Percentiles rank a stretch among this genome's conserved stretches.
phyloP scores from a whole-genome alignment of 2,329 filamentous ascomycete species.

The Amauroascus niger region DNA sequence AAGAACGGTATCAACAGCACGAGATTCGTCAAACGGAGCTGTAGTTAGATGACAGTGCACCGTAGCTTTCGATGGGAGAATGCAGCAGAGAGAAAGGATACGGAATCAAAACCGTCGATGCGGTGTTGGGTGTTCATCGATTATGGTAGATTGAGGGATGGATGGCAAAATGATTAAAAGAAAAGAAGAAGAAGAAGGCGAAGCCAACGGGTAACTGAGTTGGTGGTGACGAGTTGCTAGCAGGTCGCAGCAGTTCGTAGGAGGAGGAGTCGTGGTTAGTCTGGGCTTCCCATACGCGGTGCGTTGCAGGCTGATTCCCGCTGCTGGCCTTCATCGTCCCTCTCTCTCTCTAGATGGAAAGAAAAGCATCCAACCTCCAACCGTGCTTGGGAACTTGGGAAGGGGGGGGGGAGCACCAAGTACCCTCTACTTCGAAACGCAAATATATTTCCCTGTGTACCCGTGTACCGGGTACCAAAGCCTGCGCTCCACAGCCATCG shows the following conservation, averaged over 20 bases:
- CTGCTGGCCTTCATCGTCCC: background rate
- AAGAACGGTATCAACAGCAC: background rate
- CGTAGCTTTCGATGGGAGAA: background rate
- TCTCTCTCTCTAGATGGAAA: background rate
- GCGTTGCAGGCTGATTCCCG: slow-evolving; percentile 8
- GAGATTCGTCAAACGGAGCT: background rate
- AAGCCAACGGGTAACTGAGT: background rate
- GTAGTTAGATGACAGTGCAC: background rate
- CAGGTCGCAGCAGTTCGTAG: background rate
- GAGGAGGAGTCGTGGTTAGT: background rate
- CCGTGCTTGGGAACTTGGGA: too few species aligned
- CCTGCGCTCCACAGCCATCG: background rate
- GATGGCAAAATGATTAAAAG: background rate
- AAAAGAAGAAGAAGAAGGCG: background rate
- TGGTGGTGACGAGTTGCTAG: background rate
- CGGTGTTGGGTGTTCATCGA: background rate
- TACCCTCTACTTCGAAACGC: background rate
- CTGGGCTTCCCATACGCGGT: slow-evolving; percentile 2
- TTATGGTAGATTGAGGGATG: background rate
- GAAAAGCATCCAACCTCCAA: background rate
- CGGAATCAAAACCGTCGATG: background rate
- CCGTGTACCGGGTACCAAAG: slow-evolving; percentile 3
- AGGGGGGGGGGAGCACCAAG: too few species aligned
- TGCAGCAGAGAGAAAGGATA: background rate
- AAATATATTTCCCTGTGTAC: background rate